Evolutionary conservation across 805 yeast species (phyloP).

Genomic region (Hanseniaspora lindneri): DNA sequence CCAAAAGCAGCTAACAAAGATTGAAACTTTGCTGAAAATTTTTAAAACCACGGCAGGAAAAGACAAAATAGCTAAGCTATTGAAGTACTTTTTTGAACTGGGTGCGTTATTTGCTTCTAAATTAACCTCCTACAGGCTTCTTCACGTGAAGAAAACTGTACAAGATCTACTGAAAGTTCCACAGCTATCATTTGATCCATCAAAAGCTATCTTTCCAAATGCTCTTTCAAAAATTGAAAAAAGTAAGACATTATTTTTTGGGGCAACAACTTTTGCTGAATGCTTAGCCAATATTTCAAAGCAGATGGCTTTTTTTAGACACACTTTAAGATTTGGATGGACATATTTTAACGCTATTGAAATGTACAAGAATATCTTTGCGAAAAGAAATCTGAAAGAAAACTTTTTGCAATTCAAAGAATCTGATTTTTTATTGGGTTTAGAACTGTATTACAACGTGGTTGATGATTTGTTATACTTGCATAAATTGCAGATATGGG

Average conservation of each 20-base stretch:
- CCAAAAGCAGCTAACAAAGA: neutral
- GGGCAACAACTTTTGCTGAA: conserved; percentile 18
- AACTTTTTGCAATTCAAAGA: conserved; percentile 32
- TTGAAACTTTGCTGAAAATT: conserved; percentile 37
- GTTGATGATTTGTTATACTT: conserved; percentile 53
- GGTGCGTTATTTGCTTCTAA: conserved; percentile 38
- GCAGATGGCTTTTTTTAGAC: conserved; percentile 47
- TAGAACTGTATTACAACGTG: conserved; percentile 50
- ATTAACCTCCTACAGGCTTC: conserved; percentile 17
- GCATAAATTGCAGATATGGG: conserved; percentile 35
- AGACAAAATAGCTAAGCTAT: conserved; percentile 56
- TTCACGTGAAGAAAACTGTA: conserved; percentile 24
- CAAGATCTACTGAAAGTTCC: conserved; percentile 24
- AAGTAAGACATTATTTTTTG: conserved; percentile 24
- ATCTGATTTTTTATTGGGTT: conserved; percentile 38
- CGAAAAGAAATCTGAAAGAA: neutral
- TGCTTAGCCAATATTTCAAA: conserved; percentile 34
- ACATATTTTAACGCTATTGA: conserved; percentile 47
- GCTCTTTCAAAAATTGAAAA: conserved; percentile 26
- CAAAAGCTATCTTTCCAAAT: conserved; percentile 22
- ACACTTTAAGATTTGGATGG: conserved; percentile 56
- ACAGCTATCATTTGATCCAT: conserved; percentile 18
- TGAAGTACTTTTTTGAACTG: conserved; percentile 48
- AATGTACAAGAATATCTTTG: conserved; percentile 28
- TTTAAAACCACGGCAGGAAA: conserved; percentile 52